Base-by-base conservation (phyloP, 2,329 filamentous ascomycete genomes). In the Chrysoporthe cubensis region DNA sequence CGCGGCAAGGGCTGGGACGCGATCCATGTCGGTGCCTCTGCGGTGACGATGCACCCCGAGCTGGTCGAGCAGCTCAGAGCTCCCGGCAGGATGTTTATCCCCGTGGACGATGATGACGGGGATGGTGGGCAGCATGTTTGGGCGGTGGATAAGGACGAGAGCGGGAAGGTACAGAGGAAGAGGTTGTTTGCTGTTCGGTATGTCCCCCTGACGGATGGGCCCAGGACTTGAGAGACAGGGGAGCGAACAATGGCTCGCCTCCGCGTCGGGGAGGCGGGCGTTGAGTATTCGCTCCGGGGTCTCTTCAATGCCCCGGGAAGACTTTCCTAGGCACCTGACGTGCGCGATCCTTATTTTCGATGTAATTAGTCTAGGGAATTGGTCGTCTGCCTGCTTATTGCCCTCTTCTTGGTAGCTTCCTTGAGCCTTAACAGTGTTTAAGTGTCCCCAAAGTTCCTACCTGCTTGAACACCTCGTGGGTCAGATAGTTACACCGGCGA, bases 11-110 rank as follows among this genome's bases (percentile, higher is more conserved):
- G 88, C 0, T 99, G 95, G 84, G 93, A 98, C 83, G 94, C 92
- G 2, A 98, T 99, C 69, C 96, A 98, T 76, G 96, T 98, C 2
- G 96, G 96, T 0, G 96, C 96, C 0, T 92, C 93, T 8, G 95
- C 95, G 0, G 85, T 81, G 34, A 86, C 88, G 75, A 80, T 97
- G 65, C 94, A 97, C 76, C 76, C 86, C 21, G 85, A 87, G 68
- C 79, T 98, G 71, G 80, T 97, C 58, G 86, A 89, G 42, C 96
- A 98, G 81, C 80, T 99, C 72, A 88, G 88, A 71, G 81, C 86
- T 2, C 95, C 95, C 0, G 96, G 96, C 0, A 84, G 91, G 71
- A 84, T 96, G 79, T 95, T 96, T 76, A 91, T 96, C 13, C 92
- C 92, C 0, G 88, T 95, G 1, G 87, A 90, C 65, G 86, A 88